Evolutionary conservation across 1,284 basidiomycete genomes (phyloP).

Genomic region (Ceratobasidium theobromae): DNA sequence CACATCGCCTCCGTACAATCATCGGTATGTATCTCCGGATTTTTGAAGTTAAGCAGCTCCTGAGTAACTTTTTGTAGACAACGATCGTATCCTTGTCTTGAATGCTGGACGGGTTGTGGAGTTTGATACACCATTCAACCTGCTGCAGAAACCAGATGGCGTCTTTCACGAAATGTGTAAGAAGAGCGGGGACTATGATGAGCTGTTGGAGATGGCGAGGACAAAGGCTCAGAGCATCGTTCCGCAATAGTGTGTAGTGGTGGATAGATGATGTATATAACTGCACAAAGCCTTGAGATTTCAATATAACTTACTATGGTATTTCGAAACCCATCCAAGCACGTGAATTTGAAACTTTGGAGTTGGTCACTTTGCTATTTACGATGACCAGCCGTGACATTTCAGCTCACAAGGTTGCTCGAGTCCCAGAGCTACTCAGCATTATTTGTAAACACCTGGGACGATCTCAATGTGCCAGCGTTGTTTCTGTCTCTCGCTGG

Average conservation of each 20-base stretch:
- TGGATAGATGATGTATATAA: neutral
- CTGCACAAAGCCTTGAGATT: neutral
- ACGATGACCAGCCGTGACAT: neutral
- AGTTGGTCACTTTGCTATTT: neutral
- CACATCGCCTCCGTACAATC: conserved; percentile 33
- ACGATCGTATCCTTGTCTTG: conserved; percentile 55
- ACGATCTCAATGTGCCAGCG: neutral
- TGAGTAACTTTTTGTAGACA: conserved; percentile 42
- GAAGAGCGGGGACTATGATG: conserved; percentile 46
- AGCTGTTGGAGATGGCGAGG: conserved; percentile 21
- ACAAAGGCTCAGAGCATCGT: neutral
- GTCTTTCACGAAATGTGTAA: conserved; percentile 51
- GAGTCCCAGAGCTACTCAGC: neutral
- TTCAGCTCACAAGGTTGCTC: neutral
- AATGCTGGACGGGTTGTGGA: conserved; percentile 49
- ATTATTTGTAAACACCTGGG: neutral
- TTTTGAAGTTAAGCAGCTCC: neutral
- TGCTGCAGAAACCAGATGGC: conserved; percentile 46
- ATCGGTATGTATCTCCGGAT: conserved; percentile 8
- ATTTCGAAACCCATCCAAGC: neutral
- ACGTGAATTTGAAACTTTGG: neutral
- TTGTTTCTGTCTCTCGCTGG: conserved; percentile 2
- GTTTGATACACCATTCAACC: conserved; percentile 48
- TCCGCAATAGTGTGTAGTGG: neutral
- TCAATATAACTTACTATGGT: no score